phyloP scores from a whole-genome alignment of 2,329 filamentous ascomycete genomes.

The Chaetomium sp. region DNA sequence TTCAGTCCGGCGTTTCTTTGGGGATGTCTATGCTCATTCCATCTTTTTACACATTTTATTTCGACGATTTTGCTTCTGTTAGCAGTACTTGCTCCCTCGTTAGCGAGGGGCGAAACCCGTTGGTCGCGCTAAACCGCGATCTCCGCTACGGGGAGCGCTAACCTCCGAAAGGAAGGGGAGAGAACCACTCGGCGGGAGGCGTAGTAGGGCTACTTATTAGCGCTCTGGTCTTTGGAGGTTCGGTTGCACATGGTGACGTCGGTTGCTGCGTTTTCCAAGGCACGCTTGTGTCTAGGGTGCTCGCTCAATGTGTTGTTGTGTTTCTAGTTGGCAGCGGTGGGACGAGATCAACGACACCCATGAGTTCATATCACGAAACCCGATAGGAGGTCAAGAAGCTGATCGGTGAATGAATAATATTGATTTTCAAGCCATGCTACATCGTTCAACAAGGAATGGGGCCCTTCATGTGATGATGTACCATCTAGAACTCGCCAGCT shows the following conservation, averaged over 20 bases:
- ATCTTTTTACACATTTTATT: constrained; percentile 17
- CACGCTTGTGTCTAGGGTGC: background rate
- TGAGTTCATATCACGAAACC: constrained; percentile 15
- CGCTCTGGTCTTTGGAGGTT: background rate
- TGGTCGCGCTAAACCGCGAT: too few species aligned
- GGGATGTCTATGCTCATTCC: constrained; percentile 21
- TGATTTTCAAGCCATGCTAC: background rate
- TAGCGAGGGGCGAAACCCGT: background rate
- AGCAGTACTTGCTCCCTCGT: constrained; percentile 3
- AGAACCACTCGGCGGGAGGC: background rate
- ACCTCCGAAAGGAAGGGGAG: too few species aligned
- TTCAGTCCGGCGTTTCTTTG: constrained; percentile 38
- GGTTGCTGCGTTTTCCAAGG: constrained; percentile 9
- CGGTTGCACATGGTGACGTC: constrained; percentile 15
- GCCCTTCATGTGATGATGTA: too few species aligned
- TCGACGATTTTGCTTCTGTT: constrained; percentile 11
- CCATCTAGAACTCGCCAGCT: too few species aligned
- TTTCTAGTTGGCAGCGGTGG: constrained; percentile 18
- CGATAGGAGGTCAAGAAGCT: background rate
- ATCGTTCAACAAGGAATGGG: background rate
- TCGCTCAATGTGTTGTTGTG: constrained; percentile 7
- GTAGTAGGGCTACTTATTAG: background rate
- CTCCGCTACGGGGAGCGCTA: too few species aligned
- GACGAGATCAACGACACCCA: constrained; percentile 25
- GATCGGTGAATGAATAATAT: constrained; percentile 2